Evolutionary conservation across 768 basidiomycete genomes (phyloP).

Genomic region (Tubosaeta brunneosetosa): DNA sequence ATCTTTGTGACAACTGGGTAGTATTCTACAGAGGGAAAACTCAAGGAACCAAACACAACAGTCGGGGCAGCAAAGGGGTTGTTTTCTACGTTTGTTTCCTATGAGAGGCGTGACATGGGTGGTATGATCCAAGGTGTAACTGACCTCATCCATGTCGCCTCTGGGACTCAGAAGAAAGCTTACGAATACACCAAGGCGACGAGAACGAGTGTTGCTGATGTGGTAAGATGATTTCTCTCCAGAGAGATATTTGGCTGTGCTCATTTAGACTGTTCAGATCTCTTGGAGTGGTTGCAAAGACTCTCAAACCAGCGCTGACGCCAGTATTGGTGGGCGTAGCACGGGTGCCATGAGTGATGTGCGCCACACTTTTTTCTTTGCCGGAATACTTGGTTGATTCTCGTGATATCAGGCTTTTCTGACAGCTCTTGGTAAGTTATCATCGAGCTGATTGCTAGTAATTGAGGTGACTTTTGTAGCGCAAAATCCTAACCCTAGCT

Average conservation of each 20-base stretch:
- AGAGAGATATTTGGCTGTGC: neutral
- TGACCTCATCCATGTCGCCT: slow-evolving; percentile 69
- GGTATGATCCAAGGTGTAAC: slow-evolving; percentile 73
- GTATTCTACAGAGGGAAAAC: slow-evolving; percentile 93
- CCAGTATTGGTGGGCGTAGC: slow-evolving; percentile 57
- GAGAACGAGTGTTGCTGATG: slow-evolving; percentile 80
- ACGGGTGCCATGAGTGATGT: slow-evolving; percentile 82
- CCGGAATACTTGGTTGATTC: neutral
- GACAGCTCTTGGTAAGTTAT: slow-evolving; percentile 42
- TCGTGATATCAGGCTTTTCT: slow-evolving; percentile 48
- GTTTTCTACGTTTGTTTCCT: slow-evolving; percentile 71
- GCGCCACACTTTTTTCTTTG: slow-evolving; percentile 23
- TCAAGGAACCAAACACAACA: slow-evolving; percentile 90
- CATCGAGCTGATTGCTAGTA: neutral
- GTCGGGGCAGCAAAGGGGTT: slow-evolving; percentile 86
- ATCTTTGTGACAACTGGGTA: slow-evolving; percentile 22
- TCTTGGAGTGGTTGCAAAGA: slow-evolving; percentile 84
- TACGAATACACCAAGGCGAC: slow-evolving; percentile 55
- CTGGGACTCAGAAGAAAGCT: slow-evolving; percentile 62
- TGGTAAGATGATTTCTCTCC: slow-evolving; percentile 44
- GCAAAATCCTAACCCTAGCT: slow-evolving; percentile 47
- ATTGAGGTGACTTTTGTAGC: slow-evolving; percentile 22
- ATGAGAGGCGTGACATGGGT: slow-evolving; percentile 73
- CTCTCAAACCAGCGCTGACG: slow-evolving; percentile 78
- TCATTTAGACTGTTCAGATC: slow-evolving; percentile 41